These are phyloP conservation scores for Globisporangium heterothallicum DNA, from an alignment of 352 stramenopile genomes.

Conservation along the genomic window DNA sequence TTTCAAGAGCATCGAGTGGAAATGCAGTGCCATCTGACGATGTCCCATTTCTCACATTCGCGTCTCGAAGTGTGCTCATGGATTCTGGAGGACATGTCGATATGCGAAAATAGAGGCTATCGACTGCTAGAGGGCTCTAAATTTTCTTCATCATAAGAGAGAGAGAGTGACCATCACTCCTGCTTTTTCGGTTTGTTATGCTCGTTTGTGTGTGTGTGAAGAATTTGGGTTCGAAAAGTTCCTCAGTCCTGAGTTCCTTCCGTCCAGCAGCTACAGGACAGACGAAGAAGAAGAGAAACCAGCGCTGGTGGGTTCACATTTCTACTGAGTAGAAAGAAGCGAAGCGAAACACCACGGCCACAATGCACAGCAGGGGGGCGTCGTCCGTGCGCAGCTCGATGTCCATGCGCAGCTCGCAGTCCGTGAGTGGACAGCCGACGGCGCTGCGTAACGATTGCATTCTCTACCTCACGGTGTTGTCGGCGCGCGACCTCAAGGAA, in stretches of 20 bases:
- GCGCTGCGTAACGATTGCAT: constrained; percentile 66
- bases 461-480: constrained; percentile 62
- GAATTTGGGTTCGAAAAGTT: neutral
- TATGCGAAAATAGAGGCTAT: too few species aligned
- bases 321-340: neutral
- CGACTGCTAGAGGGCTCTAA: too few species aligned
- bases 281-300: neutral
- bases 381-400: constrained; percentile 14
- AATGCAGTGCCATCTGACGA: too few species aligned
- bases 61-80: too few species aligned
- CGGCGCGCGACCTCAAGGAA: constrained; percentile 57
- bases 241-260: neutral
- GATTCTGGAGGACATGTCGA: too few species aligned
- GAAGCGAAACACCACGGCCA: neutral
- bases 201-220: constrained; percentile 1
- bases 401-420: too few species aligned
- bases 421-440: neutral
- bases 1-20: too few species aligned
- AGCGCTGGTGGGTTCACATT: neutral
- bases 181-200: constrained; percentile 1
- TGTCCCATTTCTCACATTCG: too few species aligned
- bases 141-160: neutral
- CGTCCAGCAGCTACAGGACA: neutral
- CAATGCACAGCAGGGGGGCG: constrained; percentile 11
- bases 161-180: constrained; percentile 11